A percentile compares a stretch with the other conserved stretches of the same genome.
Conservation (phyloP, 176 grass and related monocot genomes). For the Dactylis glomerata region DNA sequence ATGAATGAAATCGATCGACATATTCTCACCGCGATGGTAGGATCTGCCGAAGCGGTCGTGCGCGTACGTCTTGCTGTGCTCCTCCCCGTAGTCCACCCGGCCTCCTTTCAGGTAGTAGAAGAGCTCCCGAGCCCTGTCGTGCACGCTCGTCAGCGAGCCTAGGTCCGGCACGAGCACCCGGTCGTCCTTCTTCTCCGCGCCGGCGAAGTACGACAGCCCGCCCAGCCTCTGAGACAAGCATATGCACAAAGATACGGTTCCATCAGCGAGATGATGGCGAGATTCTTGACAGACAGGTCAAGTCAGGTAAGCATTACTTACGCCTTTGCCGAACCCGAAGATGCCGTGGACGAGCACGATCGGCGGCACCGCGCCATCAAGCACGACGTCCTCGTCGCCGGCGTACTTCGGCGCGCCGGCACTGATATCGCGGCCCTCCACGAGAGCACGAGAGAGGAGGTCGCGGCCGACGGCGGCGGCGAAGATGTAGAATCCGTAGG, state of each 20-base stretch:
- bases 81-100: conserved; percentile 77
- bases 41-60: conserved; percentile 56
- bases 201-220: conserved; percentile 87
- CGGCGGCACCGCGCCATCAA: conserved; percentile 45
- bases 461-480: conserved; percentile 45
- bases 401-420: not conserved
- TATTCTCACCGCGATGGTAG: conserved; percentile 51
- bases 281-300: not conserved
- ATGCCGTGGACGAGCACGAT: conserved; percentile 91
- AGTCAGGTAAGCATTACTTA: not conserved
- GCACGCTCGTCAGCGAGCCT: conserved; percentile 74
- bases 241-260: not conserved
- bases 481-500: conserved; percentile 85
- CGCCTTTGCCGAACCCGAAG: conserved; percentile 91
- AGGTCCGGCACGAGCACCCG: conserved; percentile 81
- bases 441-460: conserved; percentile 32
- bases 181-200: conserved; percentile 87
- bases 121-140: conserved; percentile 76
- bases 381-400: conserved; percentile 10
- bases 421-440: not conserved
- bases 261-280: not conserved
- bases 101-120: conserved; percentile 94
- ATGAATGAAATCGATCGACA: not conserved
- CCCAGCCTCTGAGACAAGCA: conserved; percentile 53
- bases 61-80: conserved; percentile 51